Evolutionary conservation across 805 yeast genomes (phyloP).

Genomic region (Debaryomyces hansenii): DNA sequence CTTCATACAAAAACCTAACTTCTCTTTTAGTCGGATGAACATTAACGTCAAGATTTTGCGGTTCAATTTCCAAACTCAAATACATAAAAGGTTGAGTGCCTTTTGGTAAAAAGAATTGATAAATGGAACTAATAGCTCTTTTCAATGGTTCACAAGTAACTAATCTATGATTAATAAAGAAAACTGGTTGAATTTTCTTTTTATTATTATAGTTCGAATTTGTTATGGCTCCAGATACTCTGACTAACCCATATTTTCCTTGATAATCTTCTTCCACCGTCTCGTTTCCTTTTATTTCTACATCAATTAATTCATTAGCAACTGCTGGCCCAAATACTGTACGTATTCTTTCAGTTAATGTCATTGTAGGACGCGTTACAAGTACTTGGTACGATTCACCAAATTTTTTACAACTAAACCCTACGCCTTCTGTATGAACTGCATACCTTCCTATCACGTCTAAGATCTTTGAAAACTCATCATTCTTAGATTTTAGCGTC

Average conservation of each 20-base stretch:
- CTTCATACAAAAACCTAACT: conserved; percentile 82
- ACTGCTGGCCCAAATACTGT: conserved; percentile 68
- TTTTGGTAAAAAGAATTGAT: conserved; percentile 69
- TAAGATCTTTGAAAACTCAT: conserved; percentile 73
- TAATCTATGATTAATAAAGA: conserved; percentile 83
- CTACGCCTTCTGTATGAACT: conserved; percentile 66
- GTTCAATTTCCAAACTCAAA: conserved; percentile 62
- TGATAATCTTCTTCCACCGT: conserved; percentile 2
- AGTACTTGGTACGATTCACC: conserved; percentile 74
- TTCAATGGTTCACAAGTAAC: conserved; percentile 81
- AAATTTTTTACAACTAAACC: conserved; percentile 74
- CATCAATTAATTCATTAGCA: conserved; percentile 60
- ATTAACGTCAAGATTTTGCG: conserved; percentile 82
- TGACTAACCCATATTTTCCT: conserved; percentile 48
- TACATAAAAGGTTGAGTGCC: conserved; percentile 77
- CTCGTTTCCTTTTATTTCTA: conserved; percentile 31
- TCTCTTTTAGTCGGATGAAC: conserved; percentile 96
- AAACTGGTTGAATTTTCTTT: conserved; percentile 63
- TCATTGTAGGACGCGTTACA: conserved; percentile 51
- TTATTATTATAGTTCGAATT: conserved; percentile 70
- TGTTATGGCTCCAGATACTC: conserved; percentile 62
- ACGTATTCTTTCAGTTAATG: conserved; percentile 68
- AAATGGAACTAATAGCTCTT: conserved; percentile 64
- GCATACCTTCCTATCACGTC: conserved; percentile 86
- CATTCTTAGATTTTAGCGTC: conserved; percentile 63